Percentiles rank a stretch among this genome's conserved stretches.
Conservation (phyloP, 805 yeast species). For the Wickerhamomyces ciferrii region DNA sequence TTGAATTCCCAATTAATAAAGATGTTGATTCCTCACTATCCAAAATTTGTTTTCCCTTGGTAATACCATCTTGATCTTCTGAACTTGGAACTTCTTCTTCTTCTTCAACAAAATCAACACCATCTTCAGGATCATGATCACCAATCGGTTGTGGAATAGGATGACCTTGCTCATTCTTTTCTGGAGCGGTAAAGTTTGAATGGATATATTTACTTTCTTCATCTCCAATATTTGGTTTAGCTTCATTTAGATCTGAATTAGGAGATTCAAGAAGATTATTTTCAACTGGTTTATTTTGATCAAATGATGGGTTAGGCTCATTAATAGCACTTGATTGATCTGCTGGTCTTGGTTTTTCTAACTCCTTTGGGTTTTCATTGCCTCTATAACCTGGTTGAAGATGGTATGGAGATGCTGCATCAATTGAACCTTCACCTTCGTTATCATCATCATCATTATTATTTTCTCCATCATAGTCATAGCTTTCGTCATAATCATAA, state of each 20-base stretch:
- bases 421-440: background rate
- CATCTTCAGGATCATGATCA: slow-evolving; percentile 6
- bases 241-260: slow-evolving; percentile 1
- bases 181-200: slow-evolving; percentile 1
- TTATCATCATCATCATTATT: background rate
- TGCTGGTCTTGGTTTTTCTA: slow-evolving; percentile 1
- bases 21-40: slow-evolving; percentile 7
- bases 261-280: slow-evolving; percentile 19
- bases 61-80: background rate
- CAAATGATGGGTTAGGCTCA: background rate
- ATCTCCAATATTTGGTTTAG: background rate
- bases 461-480: background rate
- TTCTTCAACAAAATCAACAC: background rate
- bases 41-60: slow-evolving; percentile 1
- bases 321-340: background rate
- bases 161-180: background rate
- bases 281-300: slow-evolving; percentile 1
- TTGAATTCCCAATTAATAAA: background rate
- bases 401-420: slow-evolving; percentile 9
- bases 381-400: slow-evolving; percentile 6
- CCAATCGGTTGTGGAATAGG: slow-evolving; percentile 5
- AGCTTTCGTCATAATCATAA: background rate
- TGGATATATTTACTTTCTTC: background rate
- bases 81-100: background rate
- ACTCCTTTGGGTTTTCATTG: background rate